Evolutionary conservation across 768 basidiomycete genomes (phyloP), one percentile per base, ranked within the genome.

Genomic region (Leccinum boreale): DNA sequence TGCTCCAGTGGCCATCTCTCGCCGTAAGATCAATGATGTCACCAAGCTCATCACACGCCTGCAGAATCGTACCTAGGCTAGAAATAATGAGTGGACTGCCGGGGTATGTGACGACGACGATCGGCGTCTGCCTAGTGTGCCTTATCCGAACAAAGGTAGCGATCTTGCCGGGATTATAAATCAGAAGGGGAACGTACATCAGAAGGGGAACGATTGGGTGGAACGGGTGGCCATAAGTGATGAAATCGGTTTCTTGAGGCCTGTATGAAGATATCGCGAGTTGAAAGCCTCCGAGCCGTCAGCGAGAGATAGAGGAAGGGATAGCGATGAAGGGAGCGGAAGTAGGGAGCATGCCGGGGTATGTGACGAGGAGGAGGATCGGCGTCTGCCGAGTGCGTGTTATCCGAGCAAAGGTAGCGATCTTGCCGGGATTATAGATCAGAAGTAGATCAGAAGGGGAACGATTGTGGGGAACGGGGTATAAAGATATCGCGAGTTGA

Each of bases 121-220:
- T 90, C 0, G 94, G 91, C 11, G 86, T 90, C 66, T 81, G 76
- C 47, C 26, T 26, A 26, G 26, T 26, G 26, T 26, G 26, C 26
- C 26, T 26, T 26, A 26, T 26, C 26, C 26, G 26, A 26, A 26
- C 8, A 26, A 26, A 26, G 26, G 7, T 26, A 26, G 26, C 7
- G 90, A 98, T 93, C 78, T 97, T 97, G 53, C 90, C 95, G 0
- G 92, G 92, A 71, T 92, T 85, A 81, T 93, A 98, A 29, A 98
- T 75, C 51, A 99, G 79, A 47, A 98, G 78, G 26, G 26, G 7
- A 26, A 26, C 26, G 7, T 26, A 26, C 7, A 26, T 26, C 26
- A 26, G 26, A 26, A 26, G 26, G 0, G 97, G 96, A 5, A 98
- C 88, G 65, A 99, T 92, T 3, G 97, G 96, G 26, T 92, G 93